Base-by-base conservation (phyloP, 1,139 yeast species). In the Saccharomyces hybrid region DNA sequence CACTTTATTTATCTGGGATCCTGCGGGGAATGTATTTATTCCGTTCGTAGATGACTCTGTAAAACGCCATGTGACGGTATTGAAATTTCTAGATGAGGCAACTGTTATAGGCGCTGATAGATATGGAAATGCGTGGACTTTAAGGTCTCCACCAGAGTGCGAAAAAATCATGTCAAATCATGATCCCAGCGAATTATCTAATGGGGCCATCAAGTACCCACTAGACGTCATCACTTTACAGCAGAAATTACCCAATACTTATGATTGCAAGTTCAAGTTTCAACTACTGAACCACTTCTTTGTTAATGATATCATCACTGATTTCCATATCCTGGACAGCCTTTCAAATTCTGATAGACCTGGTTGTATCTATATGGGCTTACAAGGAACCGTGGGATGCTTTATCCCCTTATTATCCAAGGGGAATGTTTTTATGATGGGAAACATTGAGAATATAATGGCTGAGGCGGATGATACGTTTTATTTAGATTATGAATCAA, bases 41-140 rank as follows among this genome's bases (percentile, higher is more conserved):
- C 78, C 85, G 1, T 74, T 90, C 59, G 84, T 84, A 0, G 90
- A 85, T 64, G 98, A 93, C 70, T 71, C 78, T 0, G 71, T 84
- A 51, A 76, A 83, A 49, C 75, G 97, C 34, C 88, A 86, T 64
- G 75, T 86, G 2, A 85, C 95, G 0, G 66, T 83, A 1, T 61
- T 86, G 49, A 64, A 75, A 2, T 71, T 81, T 60, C 70, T 93
- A 6, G 99, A 93, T 68, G 78, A 81, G 55, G 83, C 83, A 56
- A 89, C 97, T 0, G 78, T 87, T 0, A 73, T 87, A 44, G 89
- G 87, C 0, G 97, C 97, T n/a, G 99, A 93, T 67, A 85, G 84
- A 63, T 90, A 86, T 71, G 97, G 99, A 1, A 88, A 86, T 63
- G 54, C 91, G 0, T 83, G 85, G 70, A 79, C 88, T 1, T 70